A percentile compares a stretch with the other conserved stretches of the same genome.
Conservation (phyloP, 1,139 yeast genomes). For the Debaryomyces subglobosus region DNA sequence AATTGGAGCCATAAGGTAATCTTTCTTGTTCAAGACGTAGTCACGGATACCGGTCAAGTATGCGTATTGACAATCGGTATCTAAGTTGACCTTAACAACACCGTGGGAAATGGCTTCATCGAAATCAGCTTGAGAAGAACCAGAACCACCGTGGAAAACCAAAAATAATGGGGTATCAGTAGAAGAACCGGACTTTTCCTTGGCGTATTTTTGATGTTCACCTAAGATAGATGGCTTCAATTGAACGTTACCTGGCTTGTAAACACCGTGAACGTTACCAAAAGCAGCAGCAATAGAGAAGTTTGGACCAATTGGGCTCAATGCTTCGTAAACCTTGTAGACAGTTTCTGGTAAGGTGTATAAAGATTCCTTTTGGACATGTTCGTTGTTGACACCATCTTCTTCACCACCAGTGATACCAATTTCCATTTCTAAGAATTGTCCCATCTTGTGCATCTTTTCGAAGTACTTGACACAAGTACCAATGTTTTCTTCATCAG, state of each 20-base stretch:
- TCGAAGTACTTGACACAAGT: conserved; percentile 93
- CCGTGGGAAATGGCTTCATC: conserved; percentile 89
- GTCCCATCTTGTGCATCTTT: conserved; percentile 92
- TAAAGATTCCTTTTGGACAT: conserved; percentile 81
- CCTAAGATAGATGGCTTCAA: conserved; percentile 93
- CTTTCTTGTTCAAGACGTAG: conserved; percentile 94
- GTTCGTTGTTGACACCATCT: conserved; percentile 99
- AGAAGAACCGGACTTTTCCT: conserved; percentile 59
- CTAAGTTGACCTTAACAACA: conserved; percentile 98
- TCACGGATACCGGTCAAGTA: conserved; percentile 97
- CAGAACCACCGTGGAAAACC: conserved; percentile 99
- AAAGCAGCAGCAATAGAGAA: conserved; percentile 99
- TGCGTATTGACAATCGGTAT: conserved; percentile 98
- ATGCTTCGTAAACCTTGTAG: conserved; percentile 85
- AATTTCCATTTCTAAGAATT: conserved; percentile 99
- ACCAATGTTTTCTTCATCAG: conserved; percentile 93
- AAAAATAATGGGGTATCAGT: conserved; percentile 82
- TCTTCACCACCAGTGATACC: conserved; percentile 99
- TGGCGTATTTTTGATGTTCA: conserved; percentile 89
- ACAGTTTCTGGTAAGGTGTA: conserved; percentile 98
- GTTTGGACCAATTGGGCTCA: conserved; percentile 91
- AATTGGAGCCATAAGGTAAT: conserved; percentile 82
- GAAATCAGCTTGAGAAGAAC: conserved; percentile 90
- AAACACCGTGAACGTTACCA: conserved; percentile 99
- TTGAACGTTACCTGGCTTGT: conserved; percentile 98